Conservation (phyloP, 306 rosid species). For the Prosopis cineraria region DNA sequence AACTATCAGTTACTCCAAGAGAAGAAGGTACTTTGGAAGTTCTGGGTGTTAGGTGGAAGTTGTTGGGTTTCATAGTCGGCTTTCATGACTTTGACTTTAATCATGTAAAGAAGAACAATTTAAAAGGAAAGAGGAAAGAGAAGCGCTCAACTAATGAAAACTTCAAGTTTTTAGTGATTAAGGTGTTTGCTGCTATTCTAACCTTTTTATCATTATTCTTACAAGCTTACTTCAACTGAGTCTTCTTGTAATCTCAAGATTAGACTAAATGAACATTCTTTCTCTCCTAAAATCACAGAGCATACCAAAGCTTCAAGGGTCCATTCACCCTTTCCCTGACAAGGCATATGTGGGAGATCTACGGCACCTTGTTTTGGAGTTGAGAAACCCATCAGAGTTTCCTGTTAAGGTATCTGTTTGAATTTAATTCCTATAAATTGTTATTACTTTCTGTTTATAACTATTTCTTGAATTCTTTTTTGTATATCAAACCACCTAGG, state of each 20-base stretch:
- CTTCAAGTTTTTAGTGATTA: conserved; percentile 80
- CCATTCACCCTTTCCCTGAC: conserved; percentile 63
- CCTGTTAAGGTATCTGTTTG: conserved; percentile 69
- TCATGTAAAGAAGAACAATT: conserved; percentile 55
- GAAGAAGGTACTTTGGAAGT: conserved; percentile 78
- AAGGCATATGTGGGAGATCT: conserved; percentile 83
- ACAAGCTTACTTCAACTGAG: not conserved
- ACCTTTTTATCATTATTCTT: conserved; percentile 17
- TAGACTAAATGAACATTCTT: conserved; percentile 35
- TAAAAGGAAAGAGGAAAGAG: conserved; percentile 60
- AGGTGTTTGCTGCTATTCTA: conserved; percentile 53
- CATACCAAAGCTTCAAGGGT: conserved; percentile 87
- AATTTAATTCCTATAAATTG: conserved; percentile 12
- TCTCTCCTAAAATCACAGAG: conserved; percentile 54
- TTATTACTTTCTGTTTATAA: not conserved
- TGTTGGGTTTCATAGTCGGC: conserved; percentile 78
- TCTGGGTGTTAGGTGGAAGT: conserved; percentile 87
- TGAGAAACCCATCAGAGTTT: conserved; percentile 77
- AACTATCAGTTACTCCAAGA: conserved; percentile 80
- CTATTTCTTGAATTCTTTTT: not conserved
- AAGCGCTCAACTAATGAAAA: conserved; percentile 50
- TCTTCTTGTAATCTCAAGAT: not conserved
- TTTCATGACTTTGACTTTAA: conserved; percentile 70
- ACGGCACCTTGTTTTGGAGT: conserved; percentile 71
- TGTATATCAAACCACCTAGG: conserved; percentile 6